Conservation (phyloP, 352 stramenopile species). For the Globisporangium cylindrosporum region DNA sequence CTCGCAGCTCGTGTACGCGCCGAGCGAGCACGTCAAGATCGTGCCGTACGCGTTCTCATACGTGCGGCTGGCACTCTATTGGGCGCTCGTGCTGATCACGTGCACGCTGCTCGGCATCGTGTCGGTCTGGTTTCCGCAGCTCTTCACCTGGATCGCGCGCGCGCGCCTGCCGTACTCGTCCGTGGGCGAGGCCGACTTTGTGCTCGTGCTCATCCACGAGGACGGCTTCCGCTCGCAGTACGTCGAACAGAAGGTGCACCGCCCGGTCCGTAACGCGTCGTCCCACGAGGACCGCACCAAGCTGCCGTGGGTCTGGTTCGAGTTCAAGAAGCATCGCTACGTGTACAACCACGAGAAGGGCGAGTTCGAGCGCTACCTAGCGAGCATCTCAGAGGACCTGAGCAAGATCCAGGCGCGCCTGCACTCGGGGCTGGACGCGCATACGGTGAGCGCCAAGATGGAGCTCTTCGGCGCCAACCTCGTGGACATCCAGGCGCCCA, state of each 20-base stretch:
- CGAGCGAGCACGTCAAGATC: conserved; percentile 36
- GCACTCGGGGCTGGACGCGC: conserved; percentile 24
- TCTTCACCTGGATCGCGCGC: conserved; percentile 58
- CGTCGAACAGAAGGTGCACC: conserved; percentile 37
- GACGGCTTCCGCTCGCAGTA: conserved; percentile 33
- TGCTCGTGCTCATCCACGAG: conserved; percentile 42
- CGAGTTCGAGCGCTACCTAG: conserved; percentile 51
- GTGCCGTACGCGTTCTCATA: conserved; percentile 38
- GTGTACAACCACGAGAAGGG: conserved; percentile 47
- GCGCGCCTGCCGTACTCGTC: conserved; percentile 20
- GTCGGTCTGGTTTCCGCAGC: conserved; percentile 58
- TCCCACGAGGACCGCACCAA: conserved; percentile 22
- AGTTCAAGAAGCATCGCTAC: conserved; percentile 71
- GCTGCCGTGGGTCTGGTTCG: conserved; percentile 49
- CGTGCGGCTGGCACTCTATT: conserved; percentile 33
- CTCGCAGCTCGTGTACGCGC: conserved; percentile 38
- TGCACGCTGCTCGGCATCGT: conserved; percentile 32
- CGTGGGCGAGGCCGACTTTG: conserved; percentile 37
- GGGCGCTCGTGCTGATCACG: conserved; percentile 25
- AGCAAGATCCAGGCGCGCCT: conserved; percentile 23
- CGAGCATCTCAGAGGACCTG: conserved; percentile 29
- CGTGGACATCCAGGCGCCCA: conserved; percentile 36
- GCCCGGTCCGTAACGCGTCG: conserved; percentile 3
- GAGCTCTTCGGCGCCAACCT: conserved; percentile 46
- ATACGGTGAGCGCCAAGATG: conserved; percentile 17